Evolutionary conservation across 306 rosid genomes (phyloP).

Genomic region (Coriaria nepalensis): DNA sequence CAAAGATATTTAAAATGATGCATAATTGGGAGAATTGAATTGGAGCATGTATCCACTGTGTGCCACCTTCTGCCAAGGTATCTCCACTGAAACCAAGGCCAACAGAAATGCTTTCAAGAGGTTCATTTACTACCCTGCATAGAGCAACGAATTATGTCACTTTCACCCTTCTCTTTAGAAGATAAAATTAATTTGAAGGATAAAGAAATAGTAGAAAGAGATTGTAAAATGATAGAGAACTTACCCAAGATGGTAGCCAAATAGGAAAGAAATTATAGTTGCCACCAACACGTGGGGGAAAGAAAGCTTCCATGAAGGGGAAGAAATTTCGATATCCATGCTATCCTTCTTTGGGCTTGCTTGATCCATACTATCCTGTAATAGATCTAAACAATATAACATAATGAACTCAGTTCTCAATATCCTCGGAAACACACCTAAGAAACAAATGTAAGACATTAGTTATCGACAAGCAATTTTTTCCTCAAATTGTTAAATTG

Average conservation of each 20-base stretch:
- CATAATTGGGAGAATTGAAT: conserved; percentile 7
- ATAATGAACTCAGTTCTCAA: conserved; percentile 17
- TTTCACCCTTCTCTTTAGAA: conserved; percentile 5
- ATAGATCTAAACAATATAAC: conserved; percentile 34
- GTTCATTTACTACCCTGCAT: conserved; percentile 88
- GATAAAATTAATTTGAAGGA: background rate
- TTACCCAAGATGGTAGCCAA: conserved; percentile 90
- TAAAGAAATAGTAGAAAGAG: background rate
- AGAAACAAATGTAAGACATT: no score
- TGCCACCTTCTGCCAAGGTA: conserved; percentile 84
- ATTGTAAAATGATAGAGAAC: conserved; percentile 22
- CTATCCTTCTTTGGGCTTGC: conserved; percentile 1
- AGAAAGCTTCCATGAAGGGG: conserved; percentile 82
- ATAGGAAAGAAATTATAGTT: conserved; percentile 65
- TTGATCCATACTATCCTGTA: conserved; percentile 18
- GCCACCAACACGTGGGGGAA: conserved; percentile 77
- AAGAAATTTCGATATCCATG: conserved; percentile 36
- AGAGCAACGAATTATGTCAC: conserved; percentile 10
- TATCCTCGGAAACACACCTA: background rate
- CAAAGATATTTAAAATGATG: conserved; percentile 11
- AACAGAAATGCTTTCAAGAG: conserved; percentile 75
- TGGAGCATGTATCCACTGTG: conserved; percentile 9
- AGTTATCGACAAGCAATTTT: no score
- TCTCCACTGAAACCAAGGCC: conserved; percentile 93
- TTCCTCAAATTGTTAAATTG: no score